These are phyloP conservation scores for Talaromyces marneffei DNA, from an alignment of 2,329 filamentous ascomycete genomes.

Conservation along the genomic window DNA sequence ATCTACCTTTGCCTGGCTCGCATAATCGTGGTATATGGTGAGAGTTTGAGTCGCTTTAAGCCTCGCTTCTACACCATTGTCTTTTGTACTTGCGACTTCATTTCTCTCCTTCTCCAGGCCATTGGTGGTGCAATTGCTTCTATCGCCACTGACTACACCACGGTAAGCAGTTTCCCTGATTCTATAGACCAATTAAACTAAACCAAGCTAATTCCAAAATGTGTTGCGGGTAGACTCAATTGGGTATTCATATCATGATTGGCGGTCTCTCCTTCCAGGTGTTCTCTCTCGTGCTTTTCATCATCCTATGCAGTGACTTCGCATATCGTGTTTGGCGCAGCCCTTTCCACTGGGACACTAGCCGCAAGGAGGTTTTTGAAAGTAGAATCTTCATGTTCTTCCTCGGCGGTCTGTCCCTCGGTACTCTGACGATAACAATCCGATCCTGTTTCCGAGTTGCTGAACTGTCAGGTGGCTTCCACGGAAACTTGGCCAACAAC, in stretches of 20 bases:
- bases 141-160: not conserved
- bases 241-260: slow-evolving; percentile 7
- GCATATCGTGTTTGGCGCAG: not conserved
- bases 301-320: not conserved
- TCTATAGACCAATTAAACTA: not conserved
- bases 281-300: not conserved
- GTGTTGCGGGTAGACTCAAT: not conserved
- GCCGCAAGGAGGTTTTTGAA: not conserved
- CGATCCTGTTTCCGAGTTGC: slow-evolving; percentile 1
- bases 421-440: not conserved
- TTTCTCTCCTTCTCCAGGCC: slow-evolving; percentile 3
- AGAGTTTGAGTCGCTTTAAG: not conserved
- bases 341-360: not conserved
- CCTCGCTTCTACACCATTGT: slow-evolving; percentile 2
- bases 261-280: slow-evolving; percentile 1
- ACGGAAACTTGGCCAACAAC: slow-evolving; percentile 2
- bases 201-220: not conserved
- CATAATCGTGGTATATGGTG: slow-evolving; percentile 1
- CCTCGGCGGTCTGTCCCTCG: not conserved
- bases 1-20: slow-evolving; percentile 4
- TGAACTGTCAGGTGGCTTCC: slow-evolving; percentile 5
- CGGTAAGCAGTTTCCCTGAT: not conserved
- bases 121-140: slow-evolving; percentile 1
- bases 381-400: not conserved
- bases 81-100: slow-evolving; percentile 1